Base-by-base conservation (phyloP, 2,329 filamentous ascomycete species). In the Colletotrichum euphorbiae region DNA sequence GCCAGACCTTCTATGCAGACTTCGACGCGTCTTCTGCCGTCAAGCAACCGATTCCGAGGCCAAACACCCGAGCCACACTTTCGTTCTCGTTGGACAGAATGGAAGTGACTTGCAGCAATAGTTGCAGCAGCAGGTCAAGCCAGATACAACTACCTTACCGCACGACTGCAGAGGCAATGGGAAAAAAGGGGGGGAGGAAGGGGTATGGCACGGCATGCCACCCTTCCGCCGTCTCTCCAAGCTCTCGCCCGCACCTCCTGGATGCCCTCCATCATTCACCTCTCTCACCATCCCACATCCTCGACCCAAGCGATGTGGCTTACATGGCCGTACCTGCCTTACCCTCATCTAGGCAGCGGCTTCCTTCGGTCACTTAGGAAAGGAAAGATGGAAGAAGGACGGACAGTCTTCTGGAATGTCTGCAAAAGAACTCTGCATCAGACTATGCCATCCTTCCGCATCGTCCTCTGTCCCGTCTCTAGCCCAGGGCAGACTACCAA, bases 1-100 rank as follows among this genome's bases (percentile, higher is more conserved):
- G 43, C 46, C 31, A 51, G 65, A 68, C 36, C 65, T 68, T 68
- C 65, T 48, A 31, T 68, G 65, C 65, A 68, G 65, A 52, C 60
- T 68, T 68, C 65, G 65, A 68, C 65, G 46, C 65, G 54, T 46
- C 65, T 68, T 68, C 65, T 68, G 60, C 65, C 65, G 40, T 58
- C 52, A 11, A 7, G 4, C 51, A 66, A 42, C 31, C 17, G 24
- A 24, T 50, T 61, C 58, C 38, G 9, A 51, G 55, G 21, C 55
- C 55, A 58, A 46, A 15, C 55, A 36, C 5, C 55, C 19, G 19
- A 9, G 38, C n/a, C 40, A 46, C n/a, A n/a, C 36, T 17, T 43
- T 38, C 28, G 17, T 24, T 43, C 48, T 36, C 24, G 31, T 55
- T 43, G 33, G 36, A 43, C 17, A 50, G 54, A n/a, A n/a, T n/a